phyloP scores from a whole-genome alignment of 345 rosid species.

The Arabis alpina region DNA sequence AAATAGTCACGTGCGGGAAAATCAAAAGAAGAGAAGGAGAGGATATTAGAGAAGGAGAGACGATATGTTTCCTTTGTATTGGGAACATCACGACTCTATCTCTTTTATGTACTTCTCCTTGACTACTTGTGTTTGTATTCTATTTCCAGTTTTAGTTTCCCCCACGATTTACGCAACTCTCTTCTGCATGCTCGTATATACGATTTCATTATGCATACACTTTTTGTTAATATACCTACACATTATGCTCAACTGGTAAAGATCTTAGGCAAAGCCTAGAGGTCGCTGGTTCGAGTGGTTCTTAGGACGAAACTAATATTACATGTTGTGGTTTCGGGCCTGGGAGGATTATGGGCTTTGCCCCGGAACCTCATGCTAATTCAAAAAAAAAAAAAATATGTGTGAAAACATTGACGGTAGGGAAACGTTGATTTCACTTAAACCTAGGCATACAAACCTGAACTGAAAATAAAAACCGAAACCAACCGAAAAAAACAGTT shows the following conservation, averaged over 20 bases:
- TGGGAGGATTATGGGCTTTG: no score
- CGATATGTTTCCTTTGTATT: constrained; percentile 34
- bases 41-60: constrained; percentile 20
- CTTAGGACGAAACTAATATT: no score
- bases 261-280: no score
- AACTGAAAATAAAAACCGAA: no score
- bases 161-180: constrained; percentile 35
- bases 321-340: no score
- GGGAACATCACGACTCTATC: constrained; percentile 25
- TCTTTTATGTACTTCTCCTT: constrained; percentile 17
- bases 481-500: no score
- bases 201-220: background rate
- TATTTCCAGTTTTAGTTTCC: constrained; percentile 1
- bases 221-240: background rate
- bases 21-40: constrained; percentile 33
- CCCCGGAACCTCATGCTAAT: no score
- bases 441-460: no score
- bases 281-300: no score
- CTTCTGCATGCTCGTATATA: constrained; percentile 11
- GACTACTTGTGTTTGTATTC: constrained; percentile 3
- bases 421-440: no score
- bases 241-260: no score
- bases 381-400: background rate
- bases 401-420: background rate
- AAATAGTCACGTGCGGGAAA: constrained; percentile 34